Base-by-base conservation (phyloP, 371 early-diverging fungal species). In the Mortierella sp. region DNA sequence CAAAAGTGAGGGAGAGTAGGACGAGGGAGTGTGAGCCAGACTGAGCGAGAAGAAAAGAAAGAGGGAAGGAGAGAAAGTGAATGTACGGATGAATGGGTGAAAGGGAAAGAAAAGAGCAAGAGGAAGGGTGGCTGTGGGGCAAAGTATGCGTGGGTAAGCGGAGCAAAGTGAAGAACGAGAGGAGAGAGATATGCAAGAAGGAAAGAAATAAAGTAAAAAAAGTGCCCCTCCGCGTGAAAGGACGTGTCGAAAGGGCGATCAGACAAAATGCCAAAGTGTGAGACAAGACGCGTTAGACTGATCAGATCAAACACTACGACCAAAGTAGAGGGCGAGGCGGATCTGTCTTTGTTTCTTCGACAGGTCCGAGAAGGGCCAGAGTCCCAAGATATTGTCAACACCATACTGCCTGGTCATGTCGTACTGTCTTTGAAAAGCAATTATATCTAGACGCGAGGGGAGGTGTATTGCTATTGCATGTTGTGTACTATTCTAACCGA, bases 31-130 rank as follows among this genome's bases (percentile, higher is more conserved):
- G 71, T 43, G n/a, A 43, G 29, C 71, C 43, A 27, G 35, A 32
- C 18, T 27, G 58, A 14, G 32, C 32, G 60, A 16, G 35, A 55
- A 24, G 35, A 32, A 54, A 55, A 32, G 56, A 41, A 56, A 56
- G 8, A 63, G 51, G 16, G 48, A 48, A 21, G 2, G 65, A 21
- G 8, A 60, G 60, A 44, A 48, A 24, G 29, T n/a, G 43, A 44
- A 43, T 27, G 27, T n/a, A 27, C 3, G 44, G 24, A 58, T 14
- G 41, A 29, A 14, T 43, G 44, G 14, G 18, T 11, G 54, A 18
- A 10, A 74, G 60, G 32, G 51, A 65, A n/a, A 46, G 58, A 44
- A 27, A 74, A 60, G 29, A 58, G 51, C 51, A 63, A 27, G 41
- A 32, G 27, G 4, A 55, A 49, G 51, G 21, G 51, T 44, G 46